These are phyloP conservation scores for Sporothrix schenckii DNA, from an alignment of 2,329 filamentous ascomycete genomes.

Conservation along the genomic window DNA sequence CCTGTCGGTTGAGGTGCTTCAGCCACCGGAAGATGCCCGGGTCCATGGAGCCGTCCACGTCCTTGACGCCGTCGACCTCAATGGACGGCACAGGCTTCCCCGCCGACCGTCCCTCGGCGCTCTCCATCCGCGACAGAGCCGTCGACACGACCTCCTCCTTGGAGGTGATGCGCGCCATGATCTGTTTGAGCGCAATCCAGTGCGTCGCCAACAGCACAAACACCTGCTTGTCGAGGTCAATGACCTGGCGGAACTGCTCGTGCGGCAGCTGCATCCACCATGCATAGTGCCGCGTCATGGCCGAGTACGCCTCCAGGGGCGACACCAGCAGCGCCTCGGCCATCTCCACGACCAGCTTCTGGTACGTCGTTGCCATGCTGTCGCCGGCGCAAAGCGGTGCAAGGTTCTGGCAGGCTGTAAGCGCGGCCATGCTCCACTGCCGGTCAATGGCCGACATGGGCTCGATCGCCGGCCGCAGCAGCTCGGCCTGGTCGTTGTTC, in stretches of 20 bases:
- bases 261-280: slow-evolving; percentile 64
- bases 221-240: slow-evolving; percentile 52
- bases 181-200: slow-evolving; percentile 59
- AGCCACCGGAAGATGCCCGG: slow-evolving; percentile 56
- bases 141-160: slow-evolving; percentile 26
- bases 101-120: slow-evolving; percentile 5
- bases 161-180: slow-evolving; percentile 55
- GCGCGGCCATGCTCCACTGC: slow-evolving; percentile 53
- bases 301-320: slow-evolving; percentile 58
- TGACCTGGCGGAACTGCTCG: slow-evolving; percentile 53
- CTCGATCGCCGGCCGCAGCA: slow-evolving; percentile 52
- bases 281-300: slow-evolving; percentile 54
- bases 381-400: slow-evolving; percentile 48
- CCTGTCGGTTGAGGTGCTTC: slow-evolving; percentile 52
- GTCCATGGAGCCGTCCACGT: slow-evolving; percentile 41
- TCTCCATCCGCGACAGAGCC: neutral
- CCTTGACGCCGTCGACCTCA: slow-evolving; percentile 37
- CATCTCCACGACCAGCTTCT: slow-evolving; percentile 50
- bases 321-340: slow-evolving; percentile 56
- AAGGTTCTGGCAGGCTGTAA: slow-evolving; percentile 49
- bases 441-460: slow-evolving; percentile 48
- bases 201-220: slow-evolving; percentile 55
- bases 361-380: slow-evolving; percentile 52
- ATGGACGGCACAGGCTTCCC: neutral
- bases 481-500: slow-evolving; percentile 47